Base-by-base conservation (phyloP, 2,329 filamentous ascomycete genomes). In the Beauveria sp. region DNA sequence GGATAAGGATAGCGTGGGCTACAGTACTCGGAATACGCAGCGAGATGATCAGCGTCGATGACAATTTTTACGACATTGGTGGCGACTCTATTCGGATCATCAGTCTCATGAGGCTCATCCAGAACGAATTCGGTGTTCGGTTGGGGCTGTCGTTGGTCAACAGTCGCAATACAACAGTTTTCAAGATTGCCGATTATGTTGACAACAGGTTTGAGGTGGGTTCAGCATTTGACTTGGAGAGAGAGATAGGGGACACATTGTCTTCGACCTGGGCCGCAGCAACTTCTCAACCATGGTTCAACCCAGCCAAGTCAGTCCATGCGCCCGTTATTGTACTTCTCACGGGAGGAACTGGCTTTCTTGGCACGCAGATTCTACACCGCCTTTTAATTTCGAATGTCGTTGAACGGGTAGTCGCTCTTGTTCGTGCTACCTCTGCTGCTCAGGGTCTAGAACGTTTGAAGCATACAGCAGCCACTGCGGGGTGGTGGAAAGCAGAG, bases 151-250 rank as follows among this genome's bases (percentile, higher is more conserved):
- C 65, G 2, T 58, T 64, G 20, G 51, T 67, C 26, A 67, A 66
- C 59, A 64, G 64, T 24, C 65, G 65, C 61, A 64, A 65, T 20
- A 64, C 65, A 9, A 67, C 65, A 3, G 43, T 59, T 64, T 48
- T 46, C 49, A 28, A 63, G 42, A 63, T 67, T 51, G 64, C 66
- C 7, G 50, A 61, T 2, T 59, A 61, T 40, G 60, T 66, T 45
- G 54, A 49, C 22, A 40, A 24, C n/a, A 57, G 14, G 20, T 1
- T 4, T 5, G 54, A 57, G 10, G 1, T n/a, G 28, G 20, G 3
- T 18, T 28, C 54, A 14, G 2, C 22, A 10, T 26, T 49, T 45
- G 54, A 57, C 31, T 18, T 57, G n/a, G 54, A 57, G n/a, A 14
- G 20, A 40, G 45, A 57, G 1, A 28, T 57, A 18, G 28, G 24